Evolutionary conservation across 176 grass and related monocot species (phyloP).

Genomic region (Puya raimondii): DNA sequence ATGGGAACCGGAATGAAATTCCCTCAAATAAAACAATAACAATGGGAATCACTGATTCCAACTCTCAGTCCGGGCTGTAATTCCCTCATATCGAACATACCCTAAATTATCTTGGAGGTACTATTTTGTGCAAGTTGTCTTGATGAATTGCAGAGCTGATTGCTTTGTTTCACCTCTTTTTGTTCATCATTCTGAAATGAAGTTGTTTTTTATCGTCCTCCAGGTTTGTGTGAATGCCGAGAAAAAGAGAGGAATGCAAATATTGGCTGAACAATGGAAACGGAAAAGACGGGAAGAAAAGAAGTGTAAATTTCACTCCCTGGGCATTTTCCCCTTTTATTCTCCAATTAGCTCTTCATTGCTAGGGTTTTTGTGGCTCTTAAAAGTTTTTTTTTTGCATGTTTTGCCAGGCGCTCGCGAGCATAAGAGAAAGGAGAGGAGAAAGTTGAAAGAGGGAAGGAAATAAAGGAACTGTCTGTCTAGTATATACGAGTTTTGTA

Average conservation of each 20-base stretch:
- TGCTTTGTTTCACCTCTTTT: too few relatives aligned
- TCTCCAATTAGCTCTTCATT: conserved; percentile 13
- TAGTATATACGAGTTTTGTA: too few relatives aligned
- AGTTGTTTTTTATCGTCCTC: not conserved
- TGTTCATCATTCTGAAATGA: not conserved
- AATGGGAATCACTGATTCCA: too few relatives aligned
- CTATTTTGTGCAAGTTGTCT: too few relatives aligned
- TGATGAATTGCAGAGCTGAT: too few relatives aligned
- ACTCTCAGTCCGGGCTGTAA: too few relatives aligned
- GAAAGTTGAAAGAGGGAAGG: conserved; percentile 45
- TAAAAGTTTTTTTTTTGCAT: not conserved
- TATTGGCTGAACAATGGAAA: conserved; percentile 46
- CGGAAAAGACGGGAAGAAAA: conserved; percentile 67
- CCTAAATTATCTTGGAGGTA: too few relatives aligned
- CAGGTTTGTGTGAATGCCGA: conserved; percentile 80
- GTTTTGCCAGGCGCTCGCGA: conserved; percentile 42
- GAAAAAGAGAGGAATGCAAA: conserved; percentile 60
- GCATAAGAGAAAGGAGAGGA: conserved; percentile 52
- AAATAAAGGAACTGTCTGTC: not conserved
- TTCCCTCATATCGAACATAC: too few relatives aligned
- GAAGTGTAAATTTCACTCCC: conserved; percentile 42
- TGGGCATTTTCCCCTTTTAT: not conserved
- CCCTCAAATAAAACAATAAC: too few relatives aligned
- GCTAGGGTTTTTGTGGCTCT: not conserved
- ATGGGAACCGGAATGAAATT: too few relatives aligned